Conservation (phyloP, 768 basidiomycete species). For the Rhodotorula kratochvilovae region DNA sequence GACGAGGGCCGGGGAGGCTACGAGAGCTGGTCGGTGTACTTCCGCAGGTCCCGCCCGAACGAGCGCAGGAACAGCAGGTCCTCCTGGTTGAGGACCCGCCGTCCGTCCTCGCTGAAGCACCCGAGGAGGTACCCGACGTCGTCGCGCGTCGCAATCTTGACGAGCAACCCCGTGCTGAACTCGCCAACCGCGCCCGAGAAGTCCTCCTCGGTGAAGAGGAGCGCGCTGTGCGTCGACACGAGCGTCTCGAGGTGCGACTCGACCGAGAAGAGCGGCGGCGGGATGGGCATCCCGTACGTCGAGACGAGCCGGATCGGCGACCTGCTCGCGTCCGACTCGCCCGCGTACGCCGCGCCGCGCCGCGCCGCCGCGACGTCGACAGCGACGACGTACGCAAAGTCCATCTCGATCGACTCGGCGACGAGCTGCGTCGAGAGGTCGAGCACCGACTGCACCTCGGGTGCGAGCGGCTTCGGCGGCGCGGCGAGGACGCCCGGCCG, state of each 20-base stretch:
- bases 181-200: constrained; percentile 5
- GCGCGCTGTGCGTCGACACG: neutral
- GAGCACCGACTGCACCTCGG: constrained; percentile 21
- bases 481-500: constrained; percentile 1
- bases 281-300: constrained; percentile 21
- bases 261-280: constrained; percentile 19
- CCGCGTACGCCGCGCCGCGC: neutral
- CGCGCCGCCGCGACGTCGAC: constrained; percentile 14
- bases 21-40: neutral
- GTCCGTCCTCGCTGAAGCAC: constrained; percentile 19
- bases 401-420: constrained; percentile 32
- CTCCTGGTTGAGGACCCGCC: constrained; percentile 27
- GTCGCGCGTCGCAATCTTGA: constrained; percentile 3
- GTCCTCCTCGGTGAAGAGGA: constrained; percentile 17
- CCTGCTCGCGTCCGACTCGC: neutral
- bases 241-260: constrained; percentile 18
- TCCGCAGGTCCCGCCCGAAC: constrained; percentile 18
- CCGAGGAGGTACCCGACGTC: constrained; percentile 26
- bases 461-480: neutral
- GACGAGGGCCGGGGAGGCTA: too few species aligned
- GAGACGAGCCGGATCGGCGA: constrained; percentile 18
- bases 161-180: constrained; percentile 24
- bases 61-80: constrained; percentile 17
- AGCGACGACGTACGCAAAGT: constrained; percentile 27
- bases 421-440: constrained; percentile 37